Evolutionary conservation across 805 yeast species (phyloP).

Genomic region (Saturnispora diversa): DNA sequence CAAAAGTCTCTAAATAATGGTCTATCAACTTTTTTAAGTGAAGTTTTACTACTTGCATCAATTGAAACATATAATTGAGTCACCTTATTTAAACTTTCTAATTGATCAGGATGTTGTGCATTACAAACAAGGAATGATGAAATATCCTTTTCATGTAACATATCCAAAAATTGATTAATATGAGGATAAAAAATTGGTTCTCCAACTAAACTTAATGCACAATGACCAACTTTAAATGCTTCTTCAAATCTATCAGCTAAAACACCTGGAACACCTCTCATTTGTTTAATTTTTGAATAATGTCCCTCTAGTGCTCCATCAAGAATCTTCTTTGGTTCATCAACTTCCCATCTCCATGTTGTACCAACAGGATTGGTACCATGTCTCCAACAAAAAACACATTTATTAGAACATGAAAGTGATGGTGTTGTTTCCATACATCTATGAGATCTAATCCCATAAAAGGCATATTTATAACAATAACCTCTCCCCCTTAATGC

Average conservation of each 20-base stretch:
- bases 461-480: slow-evolving; percentile 86
- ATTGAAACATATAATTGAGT: slow-evolving; percentile 89
- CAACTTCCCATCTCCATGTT: slow-evolving; percentile 94
- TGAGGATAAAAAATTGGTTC: slow-evolving; percentile 93
- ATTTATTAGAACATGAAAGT: slow-evolving; percentile 85
- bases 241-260: slow-evolving; percentile 84
- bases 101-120: slow-evolving; percentile 90
- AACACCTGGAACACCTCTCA: slow-evolving; percentile 94
- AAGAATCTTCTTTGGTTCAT: slow-evolving; percentile 74
- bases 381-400: slow-evolving; percentile 97
- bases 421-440: slow-evolving; percentile 97
- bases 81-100: slow-evolving; percentile 60
- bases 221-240: slow-evolving; percentile 81
- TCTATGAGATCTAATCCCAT: slow-evolving; percentile 82
- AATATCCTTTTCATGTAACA: slow-evolving; percentile 73
- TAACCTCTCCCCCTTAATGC: slow-evolving; percentile 92
- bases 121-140: slow-evolving; percentile 88
- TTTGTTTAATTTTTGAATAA: slow-evolving; percentile 83
- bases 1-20: slow-evolving; percentile 87
- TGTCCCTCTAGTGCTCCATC: slow-evolving; percentile 86
- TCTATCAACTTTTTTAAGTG: slow-evolving; percentile 75
- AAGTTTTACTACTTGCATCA: slow-evolving; percentile 83
- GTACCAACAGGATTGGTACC: slow-evolving; percentile 97
- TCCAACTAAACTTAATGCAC: slow-evolving; percentile 89
- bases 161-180: slow-evolving; percentile 72